phyloP scores from a whole-genome alignment of 2,329 filamentous ascomycete species.

The Colletotrichum sp. region DNA sequence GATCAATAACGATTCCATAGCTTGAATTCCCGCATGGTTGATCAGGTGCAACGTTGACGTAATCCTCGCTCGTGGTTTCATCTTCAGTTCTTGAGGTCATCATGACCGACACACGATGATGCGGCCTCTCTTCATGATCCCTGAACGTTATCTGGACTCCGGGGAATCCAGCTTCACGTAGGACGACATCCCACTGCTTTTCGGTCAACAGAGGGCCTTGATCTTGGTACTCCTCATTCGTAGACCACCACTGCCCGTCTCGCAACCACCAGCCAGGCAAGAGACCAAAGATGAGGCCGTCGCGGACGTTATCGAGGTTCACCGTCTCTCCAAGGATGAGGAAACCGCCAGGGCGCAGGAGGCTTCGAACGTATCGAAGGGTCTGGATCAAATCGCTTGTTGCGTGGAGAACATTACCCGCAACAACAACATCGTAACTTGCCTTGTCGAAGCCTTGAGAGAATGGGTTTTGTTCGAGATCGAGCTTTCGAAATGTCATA shows the following conservation, averaged over 20 bases:
- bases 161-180: slow-evolving; percentile 21
- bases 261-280: slow-evolving; percentile 44
- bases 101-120: neutral
- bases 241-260: neutral
- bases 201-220: slow-evolving; percentile 27
- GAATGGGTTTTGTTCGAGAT: slow-evolving; percentile 34
- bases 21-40: neutral
- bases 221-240: slow-evolving; percentile 15
- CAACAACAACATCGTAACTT: slow-evolving; percentile 40
- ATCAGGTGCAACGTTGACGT: neutral
- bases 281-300: slow-evolving; percentile 33
- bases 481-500: slow-evolving; percentile 26
- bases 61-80: neutral
- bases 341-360: slow-evolving; percentile 32
- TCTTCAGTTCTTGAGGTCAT: neutral
- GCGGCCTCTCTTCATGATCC: slow-evolving; percentile 19
- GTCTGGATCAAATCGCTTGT: slow-evolving; percentile 29
- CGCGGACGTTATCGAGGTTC: slow-evolving; percentile 10
- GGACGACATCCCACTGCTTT: slow-evolving; percentile 23
- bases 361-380: slow-evolving; percentile 12
- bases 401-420: slow-evolving; percentile 33
- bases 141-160: slow-evolving; percentile 27
- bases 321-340: slow-evolving; percentile 28
- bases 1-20: neutral
- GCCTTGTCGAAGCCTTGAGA: slow-evolving; percentile 36